Evolutionary conservation across 2,329 filamentous ascomycete species (phyloP), one percentile per base, ranked within the genome.

Genomic region (Diaporthe citri): DNA sequence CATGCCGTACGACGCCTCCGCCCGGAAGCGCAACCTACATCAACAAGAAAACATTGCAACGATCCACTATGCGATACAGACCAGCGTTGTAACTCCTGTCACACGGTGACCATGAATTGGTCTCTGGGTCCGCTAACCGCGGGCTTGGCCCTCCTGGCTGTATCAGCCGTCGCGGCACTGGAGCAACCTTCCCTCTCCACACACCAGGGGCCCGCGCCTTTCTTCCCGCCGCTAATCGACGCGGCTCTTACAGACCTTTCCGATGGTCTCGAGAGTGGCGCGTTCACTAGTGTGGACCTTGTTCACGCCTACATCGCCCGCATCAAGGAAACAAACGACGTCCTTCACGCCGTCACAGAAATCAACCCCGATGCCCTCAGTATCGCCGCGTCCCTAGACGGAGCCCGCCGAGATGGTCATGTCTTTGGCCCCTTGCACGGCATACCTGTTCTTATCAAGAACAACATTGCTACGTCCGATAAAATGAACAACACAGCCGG

Each of bases 361-460:
- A 72, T 82, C 28, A 84, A 85, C 70, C 81, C 82, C 1, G 82
- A 84, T 76, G 84, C 84, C 9, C 73, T 83, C 7, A 52, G 71
- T 10, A 81, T 83, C 28, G 84, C 84, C 20, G 67, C 75, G 1
- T 52, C 72, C 7, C 78, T 85, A 4, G 84, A 85, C 55, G 73
- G 60, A 5, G 81, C 84, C 75, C 79, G 83, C 4, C 77, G 77
- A 0, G 71, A 74, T 1, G 81, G 81, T 12, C 74, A 72, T 2
- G 52, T 81, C 20, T 74, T 79, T n/a, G 83, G 82, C 0, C 89
- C 90, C 0, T 83, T 93, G 0, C 90, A 93, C 80, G 91, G 91
- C 2, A 87, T 93, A 2, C 91, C 91, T 0, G 88, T 93, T 56
- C 82, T 93, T 4, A 87, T 93, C 82, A 93, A 93, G 82, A 89